phyloP scores from a whole-genome alignment of 306 rosid species.

The Lathyrus oleraceus region DNA sequence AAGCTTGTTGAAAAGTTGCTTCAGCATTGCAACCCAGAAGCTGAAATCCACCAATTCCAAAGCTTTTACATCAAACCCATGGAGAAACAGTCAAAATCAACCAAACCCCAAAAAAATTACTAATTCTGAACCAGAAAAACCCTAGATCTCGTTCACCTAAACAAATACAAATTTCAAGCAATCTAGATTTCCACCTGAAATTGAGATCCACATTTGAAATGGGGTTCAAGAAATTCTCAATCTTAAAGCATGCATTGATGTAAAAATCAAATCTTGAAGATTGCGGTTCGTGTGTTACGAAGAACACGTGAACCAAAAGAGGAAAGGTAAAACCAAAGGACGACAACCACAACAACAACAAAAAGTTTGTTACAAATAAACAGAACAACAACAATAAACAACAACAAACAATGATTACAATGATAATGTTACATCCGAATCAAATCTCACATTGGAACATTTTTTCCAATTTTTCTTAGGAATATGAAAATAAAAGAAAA shows the following conservation, averaged over 20 bases:
- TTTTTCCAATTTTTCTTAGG: neutral
- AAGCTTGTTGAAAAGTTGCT: constrained; percentile 72
- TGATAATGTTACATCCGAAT: neutral
- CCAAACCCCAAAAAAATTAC: neutral
- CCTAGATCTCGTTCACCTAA: constrained; percentile 53
- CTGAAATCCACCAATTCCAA: constrained; percentile 14
- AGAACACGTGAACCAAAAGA: constrained; percentile 14
- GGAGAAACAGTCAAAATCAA: constrained; percentile 12
- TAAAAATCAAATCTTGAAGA: constrained; percentile 50
- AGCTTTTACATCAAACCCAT: constrained; percentile 50
- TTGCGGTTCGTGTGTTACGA: constrained; percentile 12
- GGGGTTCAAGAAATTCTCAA: constrained; percentile 35
- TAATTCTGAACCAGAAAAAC: constrained; percentile 39
- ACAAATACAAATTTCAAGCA: constrained; percentile 22
- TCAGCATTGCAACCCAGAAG: constrained; percentile 64
- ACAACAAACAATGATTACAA: neutral
- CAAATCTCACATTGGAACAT: constrained; percentile 8
- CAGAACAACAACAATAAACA: neutral
- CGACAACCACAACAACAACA: neutral
- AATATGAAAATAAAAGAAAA: neutral
- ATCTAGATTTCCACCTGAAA: constrained; percentile 34
- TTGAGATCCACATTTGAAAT: constrained; percentile 39
- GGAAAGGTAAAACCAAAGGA: constrained; percentile 15
- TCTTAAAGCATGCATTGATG: constrained; percentile 36
- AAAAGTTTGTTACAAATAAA: neutral